phyloP scores from a whole-genome alignment of 2,329 filamentous ascomycete genomes.

The Cordyceps farinosa region DNA sequence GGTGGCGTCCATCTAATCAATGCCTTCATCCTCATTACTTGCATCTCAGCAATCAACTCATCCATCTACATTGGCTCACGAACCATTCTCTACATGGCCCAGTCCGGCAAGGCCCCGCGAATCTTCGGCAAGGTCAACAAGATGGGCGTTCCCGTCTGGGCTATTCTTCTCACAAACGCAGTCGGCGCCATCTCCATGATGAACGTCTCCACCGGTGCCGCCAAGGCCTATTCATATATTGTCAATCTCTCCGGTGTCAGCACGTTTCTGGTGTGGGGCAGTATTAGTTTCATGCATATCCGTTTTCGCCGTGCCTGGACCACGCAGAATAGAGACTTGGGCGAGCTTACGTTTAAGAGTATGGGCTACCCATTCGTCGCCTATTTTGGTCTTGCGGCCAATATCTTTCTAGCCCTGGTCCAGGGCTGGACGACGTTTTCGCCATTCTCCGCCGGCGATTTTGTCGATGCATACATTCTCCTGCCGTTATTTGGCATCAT shows the following conservation, averaged over 20 bases:
- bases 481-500: slow-evolving; percentile 58
- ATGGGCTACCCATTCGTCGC: slow-evolving; percentile 55
- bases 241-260: slow-evolving; percentile 67
- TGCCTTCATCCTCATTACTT: slow-evolving; percentile 70
- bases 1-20: slow-evolving; percentile 75
- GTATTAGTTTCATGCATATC: slow-evolving; percentile 67
- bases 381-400: slow-evolving; percentile 56
- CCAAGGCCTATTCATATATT: slow-evolving; percentile 64
- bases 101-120: slow-evolving; percentile 65
- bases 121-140: slow-evolving; percentile 66
- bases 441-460: slow-evolving; percentile 55
- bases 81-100: slow-evolving; percentile 72
- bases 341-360: slow-evolving; percentile 54
- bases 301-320: slow-evolving; percentile 65
- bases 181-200: slow-evolving; percentile 72
- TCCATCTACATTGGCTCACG: slow-evolving; percentile 75
- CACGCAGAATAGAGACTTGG: slow-evolving; percentile 51
- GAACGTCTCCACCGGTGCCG: slow-evolving; percentile 65
- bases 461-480: slow-evolving; percentile 62
- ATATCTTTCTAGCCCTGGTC: slow-evolving; percentile 56
- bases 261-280: slow-evolving; percentile 69
- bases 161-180: slow-evolving; percentile 64
- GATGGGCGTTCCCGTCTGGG: slow-evolving; percentile 59
- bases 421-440: slow-evolving; percentile 59
- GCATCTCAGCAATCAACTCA: slow-evolving; percentile 68